Evolutionary conservation across 768 basidiomycete species (phyloP).

Genomic region (Tricholomella constricta): DNA sequence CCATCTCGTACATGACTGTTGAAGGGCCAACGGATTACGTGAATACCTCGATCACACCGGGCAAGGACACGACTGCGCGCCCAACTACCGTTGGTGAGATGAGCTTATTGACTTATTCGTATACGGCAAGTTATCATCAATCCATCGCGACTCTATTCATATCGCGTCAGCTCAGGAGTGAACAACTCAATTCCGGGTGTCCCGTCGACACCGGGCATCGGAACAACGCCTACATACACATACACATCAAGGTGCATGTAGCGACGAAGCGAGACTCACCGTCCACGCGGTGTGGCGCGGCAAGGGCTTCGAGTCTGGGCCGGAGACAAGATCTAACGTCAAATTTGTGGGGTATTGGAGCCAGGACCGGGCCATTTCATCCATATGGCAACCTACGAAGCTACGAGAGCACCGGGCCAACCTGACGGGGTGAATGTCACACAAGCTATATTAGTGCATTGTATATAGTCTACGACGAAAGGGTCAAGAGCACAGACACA

Average conservation of each 20-base stretch:
- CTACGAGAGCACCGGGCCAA: background rate
- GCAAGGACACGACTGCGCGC: background rate
- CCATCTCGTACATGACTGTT: background rate
- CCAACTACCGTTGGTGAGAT: background rate
- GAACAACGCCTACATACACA: background rate
- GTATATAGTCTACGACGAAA: background rate
- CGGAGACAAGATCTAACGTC: background rate
- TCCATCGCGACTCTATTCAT: background rate
- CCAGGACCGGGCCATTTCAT: background rate
- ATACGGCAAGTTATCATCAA: background rate
- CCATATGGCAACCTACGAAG: background rate
- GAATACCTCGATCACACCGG: constrained; percentile 1
- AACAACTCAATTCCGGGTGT: background rate
- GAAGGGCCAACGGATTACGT: background rate
- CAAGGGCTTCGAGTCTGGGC: background rate
- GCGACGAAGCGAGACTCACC: no score
- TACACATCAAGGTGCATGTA: no score
- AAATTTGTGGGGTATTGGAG: background rate
- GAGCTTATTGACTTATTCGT: background rate
- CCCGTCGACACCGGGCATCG: background rate
- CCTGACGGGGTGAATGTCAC: background rate
- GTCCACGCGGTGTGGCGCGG: no score
- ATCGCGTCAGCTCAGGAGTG: background rate
- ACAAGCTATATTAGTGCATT: constrained; percentile 1
- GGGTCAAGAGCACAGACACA: background rate